Base-by-base conservation (phyloP, 345 rosid genomes). In the Sisymbrium altissimum region DNA sequence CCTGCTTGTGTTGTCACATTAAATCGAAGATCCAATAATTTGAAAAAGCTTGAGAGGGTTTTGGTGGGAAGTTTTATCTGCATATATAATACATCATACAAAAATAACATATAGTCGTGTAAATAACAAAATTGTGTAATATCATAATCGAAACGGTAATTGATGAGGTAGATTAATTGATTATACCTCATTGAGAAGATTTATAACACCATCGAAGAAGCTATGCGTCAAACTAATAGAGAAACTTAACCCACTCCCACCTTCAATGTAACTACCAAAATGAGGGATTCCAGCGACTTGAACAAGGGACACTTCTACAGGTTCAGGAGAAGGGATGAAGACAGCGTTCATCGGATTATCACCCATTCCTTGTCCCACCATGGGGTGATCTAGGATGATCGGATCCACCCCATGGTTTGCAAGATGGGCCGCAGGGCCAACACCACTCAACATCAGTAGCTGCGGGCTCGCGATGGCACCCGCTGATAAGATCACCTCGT, bases 401-500 rank as follows among this genome's bases (percentile, higher is more conserved):
- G 86, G 87, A 1, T 69, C 44, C 30, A 88, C 81, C 15, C 82
- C 78, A 12, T 77, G 80, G 14, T 59, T 14, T 18, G 4, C 9
- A 32, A 90, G 96, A 38, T 84, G 86, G 1, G 46, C 9, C 5
- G 54, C 64, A 0, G 98, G 97, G 7, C 97, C 98, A 13, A 93
- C 73, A 0, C 93, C 93, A 54, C 93, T 90, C n/a, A 93, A 44
- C 96, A 93, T 82, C 48, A 93, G 33, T 12, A 89, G 49, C 9
- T 90, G 97, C 4, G 97, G 98, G 82, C 96, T 93, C 12, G 89
- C 93, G 0, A 93, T 30, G 25, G 98, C 96, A 7, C 98, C 97
- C 0, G 96, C 96, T 5, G 98, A 78, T 61, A 87, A 13, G 14
- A 90, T 84, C 21, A 89, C 75, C 80, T 93, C 98, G 62, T 68